Evolutionary conservation across 2,329 filamentous ascomycete genomes (phyloP).

Genomic region (Paecilomyces niveus): DNA sequence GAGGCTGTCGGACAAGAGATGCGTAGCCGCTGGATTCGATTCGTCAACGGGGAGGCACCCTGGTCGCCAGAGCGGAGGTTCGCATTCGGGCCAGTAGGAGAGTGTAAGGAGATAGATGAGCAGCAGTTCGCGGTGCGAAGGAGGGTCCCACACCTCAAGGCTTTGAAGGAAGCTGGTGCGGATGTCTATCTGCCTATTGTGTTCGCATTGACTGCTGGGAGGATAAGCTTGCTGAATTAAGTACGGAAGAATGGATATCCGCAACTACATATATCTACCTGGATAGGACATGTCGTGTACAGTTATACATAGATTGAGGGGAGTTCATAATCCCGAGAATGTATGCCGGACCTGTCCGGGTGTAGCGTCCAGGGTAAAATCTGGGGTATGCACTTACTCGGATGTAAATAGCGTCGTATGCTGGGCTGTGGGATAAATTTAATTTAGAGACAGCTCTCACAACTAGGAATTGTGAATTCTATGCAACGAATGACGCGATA

Average conservation of each 20-base stretch:
- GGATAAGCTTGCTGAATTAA: constrained; percentile 36
- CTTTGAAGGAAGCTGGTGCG: constrained; percentile 21
- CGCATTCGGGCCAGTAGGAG: constrained; percentile 36
- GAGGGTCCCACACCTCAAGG: constrained; percentile 22
- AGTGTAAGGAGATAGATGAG: constrained; percentile 24
- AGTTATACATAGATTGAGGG: too few relatives aligned
- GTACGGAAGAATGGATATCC: neutral
- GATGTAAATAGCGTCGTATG: too few relatives aligned
- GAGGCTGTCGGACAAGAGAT: constrained; percentile 27
- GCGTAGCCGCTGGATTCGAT: constrained; percentile 35
- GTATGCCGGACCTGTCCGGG: too few relatives aligned
- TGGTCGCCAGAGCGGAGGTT: constrained; percentile 28
- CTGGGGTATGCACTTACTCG: too few relatives aligned
- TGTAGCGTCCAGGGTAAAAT: too few relatives aligned
- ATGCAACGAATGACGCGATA: too few relatives aligned
- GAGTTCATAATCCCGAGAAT: too few relatives aligned
- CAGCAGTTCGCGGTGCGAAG: constrained; percentile 26
- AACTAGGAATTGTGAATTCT: too few relatives aligned
- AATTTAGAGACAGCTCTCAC: too few relatives aligned
- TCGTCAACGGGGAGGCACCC: constrained; percentile 28
- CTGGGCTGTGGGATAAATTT: too few relatives aligned
- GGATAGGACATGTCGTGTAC: too few relatives aligned
- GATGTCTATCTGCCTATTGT: constrained; percentile 23
- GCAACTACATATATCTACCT: neutral
- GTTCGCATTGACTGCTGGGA: constrained; percentile 30